These are phyloP conservation scores for Acanthamoeba castellanii DNA, from an alignment of 208 protist genomes.

Conservation along the genomic window DNA sequence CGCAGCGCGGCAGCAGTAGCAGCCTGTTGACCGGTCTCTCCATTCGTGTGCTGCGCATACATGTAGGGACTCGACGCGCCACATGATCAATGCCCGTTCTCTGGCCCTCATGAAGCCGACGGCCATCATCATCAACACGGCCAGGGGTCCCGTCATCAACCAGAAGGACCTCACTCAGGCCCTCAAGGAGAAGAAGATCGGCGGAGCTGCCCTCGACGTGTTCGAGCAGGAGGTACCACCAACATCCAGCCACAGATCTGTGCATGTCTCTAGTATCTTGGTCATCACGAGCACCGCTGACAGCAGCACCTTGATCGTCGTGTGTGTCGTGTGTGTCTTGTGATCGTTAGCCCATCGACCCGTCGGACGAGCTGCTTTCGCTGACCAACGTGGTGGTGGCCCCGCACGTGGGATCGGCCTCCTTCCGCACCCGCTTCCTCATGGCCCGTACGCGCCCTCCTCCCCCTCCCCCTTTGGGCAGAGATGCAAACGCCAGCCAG, in stretches of 20 bases:
- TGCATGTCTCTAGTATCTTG: no score
- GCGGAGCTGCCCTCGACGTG: conserved; percentile 76
- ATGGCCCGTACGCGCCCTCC: neutral
- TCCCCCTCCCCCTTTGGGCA: neutral
- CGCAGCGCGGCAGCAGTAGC: no score
- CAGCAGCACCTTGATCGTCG: no score
- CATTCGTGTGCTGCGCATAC: no score
- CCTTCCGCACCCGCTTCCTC: neutral
- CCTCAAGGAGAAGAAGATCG: conserved; percentile 28
- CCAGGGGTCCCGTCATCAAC: conserved; percentile 74
- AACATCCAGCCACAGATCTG: neutral
- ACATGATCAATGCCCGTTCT: conserved; percentile 71
- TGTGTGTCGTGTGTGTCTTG: no score
- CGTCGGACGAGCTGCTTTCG: neutral
- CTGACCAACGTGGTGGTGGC: conserved; percentile 49
- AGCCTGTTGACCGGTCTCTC: no score
- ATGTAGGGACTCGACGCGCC: neutral
- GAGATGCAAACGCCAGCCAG: no score
- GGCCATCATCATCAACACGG: conserved; percentile 77
- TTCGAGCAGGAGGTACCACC: conserved; percentile 71
- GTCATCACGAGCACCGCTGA: no score
- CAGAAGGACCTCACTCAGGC: conserved; percentile 59
- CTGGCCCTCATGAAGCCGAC: conserved; percentile 77
- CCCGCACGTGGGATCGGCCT: conserved; percentile 72
- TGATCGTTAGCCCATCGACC: neutral